Conservation (phyloP, 129 eudicot species). For the Tanacetum coccineum region DNA sequence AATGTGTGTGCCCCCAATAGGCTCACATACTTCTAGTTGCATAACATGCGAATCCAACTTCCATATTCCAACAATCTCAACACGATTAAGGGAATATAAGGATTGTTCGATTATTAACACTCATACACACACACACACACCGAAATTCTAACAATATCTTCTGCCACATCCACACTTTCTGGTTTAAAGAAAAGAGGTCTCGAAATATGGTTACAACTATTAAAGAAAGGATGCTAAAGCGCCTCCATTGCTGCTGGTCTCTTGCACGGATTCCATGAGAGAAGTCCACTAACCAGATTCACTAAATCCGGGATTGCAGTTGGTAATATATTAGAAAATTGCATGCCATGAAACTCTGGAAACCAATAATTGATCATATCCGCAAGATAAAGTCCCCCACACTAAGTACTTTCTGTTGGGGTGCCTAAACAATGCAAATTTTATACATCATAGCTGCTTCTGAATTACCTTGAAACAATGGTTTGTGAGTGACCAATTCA, state of each 20-base stretch:
- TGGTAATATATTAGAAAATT: not conserved
- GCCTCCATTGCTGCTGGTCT: slow-evolving; percentile 7
- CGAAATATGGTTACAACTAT: not conserved
- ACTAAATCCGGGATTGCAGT: not conserved
- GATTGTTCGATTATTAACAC: too few species aligned
- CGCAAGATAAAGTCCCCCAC: not conserved
- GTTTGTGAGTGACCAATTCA: slow-evolving; percentile 1
- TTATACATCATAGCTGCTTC: not conserved
- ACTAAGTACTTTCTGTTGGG: not conserved
- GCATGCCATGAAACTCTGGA: not conserved
- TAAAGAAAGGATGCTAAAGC: not conserved
- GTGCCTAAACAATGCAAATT: not conserved
- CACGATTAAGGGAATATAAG: too few species aligned
- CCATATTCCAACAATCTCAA: too few species aligned
- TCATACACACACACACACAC: too few species aligned
- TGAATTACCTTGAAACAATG: slow-evolving; percentile 4
- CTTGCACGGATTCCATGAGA: not conserved
- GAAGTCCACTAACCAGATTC: not conserved
- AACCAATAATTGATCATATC: not conserved
- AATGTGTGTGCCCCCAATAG: too few species aligned
- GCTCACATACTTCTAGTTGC: too few species aligned
- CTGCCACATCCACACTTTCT: not conserved
- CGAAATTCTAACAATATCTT: too few species aligned
- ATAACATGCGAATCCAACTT: too few species aligned
- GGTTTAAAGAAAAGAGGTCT: not conserved